Percentiles rank a stretch among this genome's conserved stretches.
phyloP scores from a whole-genome alignment of 129 eudicot species.

The Deinandra increscens region DNA sequence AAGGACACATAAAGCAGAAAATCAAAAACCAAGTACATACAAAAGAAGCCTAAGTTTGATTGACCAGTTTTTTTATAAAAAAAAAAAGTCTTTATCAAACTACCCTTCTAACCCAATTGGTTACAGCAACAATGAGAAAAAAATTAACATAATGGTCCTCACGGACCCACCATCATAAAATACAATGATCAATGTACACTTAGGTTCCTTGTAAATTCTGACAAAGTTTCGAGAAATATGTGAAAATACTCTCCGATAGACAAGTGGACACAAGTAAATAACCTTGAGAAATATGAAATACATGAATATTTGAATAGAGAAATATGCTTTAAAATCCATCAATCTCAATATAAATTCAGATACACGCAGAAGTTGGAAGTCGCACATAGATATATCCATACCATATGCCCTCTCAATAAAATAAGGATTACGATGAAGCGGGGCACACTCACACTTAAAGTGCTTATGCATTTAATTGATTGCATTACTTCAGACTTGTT shows the following conservation, averaged over 20 bases:
- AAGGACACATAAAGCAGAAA: conserved; percentile 14
- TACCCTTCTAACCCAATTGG: not conserved
- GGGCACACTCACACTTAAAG: not conserved
- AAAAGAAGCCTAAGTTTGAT: not conserved
- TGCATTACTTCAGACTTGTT: not conserved
- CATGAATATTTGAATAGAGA: not conserved
- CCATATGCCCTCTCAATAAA: not conserved
- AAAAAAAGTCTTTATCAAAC: not conserved
- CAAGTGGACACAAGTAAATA: not conserved
- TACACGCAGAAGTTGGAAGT: not conserved
- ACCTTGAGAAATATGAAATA: not conserved
- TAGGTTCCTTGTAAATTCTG: not conserved
- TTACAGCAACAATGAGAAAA: not conserved
- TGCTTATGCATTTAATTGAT: not conserved
- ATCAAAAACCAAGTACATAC: conserved; percentile 2
- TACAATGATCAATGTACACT: not conserved
- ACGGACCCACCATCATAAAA: not conserved
- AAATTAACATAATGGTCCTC: not conserved
- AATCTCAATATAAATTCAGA: not conserved
- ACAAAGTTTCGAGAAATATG: not conserved
- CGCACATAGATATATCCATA: not conserved
- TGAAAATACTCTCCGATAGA: conserved; percentile 1
- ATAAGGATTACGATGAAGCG: not conserved
- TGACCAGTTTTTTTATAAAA: too few relatives aligned
- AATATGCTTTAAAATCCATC: not conserved